These are phyloP conservation scores for Bacterosira constricta DNA, from an alignment of 108 stramenopile genomes.

Conservation along the genomic window DNA sequence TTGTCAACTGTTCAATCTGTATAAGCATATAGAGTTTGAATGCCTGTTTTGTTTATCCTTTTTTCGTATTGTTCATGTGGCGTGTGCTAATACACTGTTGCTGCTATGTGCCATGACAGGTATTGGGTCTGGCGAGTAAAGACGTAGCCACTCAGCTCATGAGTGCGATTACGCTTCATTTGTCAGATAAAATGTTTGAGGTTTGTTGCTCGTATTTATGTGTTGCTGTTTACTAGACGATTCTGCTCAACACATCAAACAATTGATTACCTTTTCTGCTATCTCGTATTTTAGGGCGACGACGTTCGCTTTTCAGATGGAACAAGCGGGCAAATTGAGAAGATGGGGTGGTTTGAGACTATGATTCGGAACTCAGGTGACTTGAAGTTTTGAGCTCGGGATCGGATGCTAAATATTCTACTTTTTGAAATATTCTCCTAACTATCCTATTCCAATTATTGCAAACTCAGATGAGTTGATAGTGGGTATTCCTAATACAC, in stretches of 20 bases:
- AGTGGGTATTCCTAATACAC: constrained; percentile 27
- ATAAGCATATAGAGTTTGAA: too few species aligned
- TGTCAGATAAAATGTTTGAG: constrained; percentile 63
- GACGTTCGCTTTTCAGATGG: constrained; percentile 44
- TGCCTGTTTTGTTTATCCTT: too few species aligned
- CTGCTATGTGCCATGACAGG: constrained; percentile 47
- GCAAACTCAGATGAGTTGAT: constrained; percentile 32
- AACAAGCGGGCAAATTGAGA: constrained; percentile 29
- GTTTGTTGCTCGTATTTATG: background rate
- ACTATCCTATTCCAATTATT: background rate
- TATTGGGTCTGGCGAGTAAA: constrained; percentile 63
- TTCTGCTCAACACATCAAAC: background rate
- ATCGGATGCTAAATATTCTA: background rate
- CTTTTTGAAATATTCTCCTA: background rate
- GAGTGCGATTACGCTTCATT: constrained; percentile 59
- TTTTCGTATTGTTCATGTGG: background rate
- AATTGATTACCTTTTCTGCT: background rate
- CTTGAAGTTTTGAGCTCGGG: constrained; percentile 5
- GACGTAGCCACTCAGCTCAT: constrained; percentile 62
- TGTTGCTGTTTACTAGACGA: background rate
- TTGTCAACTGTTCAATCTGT: too few species aligned
- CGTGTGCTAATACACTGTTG: constrained; percentile 17
- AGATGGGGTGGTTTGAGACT: constrained; percentile 48
- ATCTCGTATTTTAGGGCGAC: constrained; percentile 42
- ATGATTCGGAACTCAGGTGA: constrained; percentile 39